These are phyloP conservation scores for Rhizopogon salebrosus DNA, from an alignment of 768 basidiomycete genomes.

Conservation along the genomic window DNA sequence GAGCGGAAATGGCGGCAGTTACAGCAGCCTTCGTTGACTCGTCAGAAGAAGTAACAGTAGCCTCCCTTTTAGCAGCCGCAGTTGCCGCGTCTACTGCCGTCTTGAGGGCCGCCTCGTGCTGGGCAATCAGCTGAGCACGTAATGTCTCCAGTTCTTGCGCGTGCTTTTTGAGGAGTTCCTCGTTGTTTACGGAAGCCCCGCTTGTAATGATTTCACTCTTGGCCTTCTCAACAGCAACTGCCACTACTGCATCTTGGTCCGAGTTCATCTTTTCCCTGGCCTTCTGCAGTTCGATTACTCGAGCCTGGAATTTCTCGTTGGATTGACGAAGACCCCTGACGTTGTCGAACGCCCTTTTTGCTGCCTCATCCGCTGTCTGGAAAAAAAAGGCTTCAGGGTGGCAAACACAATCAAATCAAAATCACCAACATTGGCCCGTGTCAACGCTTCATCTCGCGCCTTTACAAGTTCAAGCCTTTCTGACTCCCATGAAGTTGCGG, in stretches of 20 bases:
- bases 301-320: conserved; percentile 53
- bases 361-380: conserved; percentile 38
- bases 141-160: conserved; percentile 54
- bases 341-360: conserved; percentile 40
- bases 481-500: conserved; percentile 43
- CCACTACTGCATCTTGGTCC: conserved; percentile 44
- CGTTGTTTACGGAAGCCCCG: conserved; percentile 16
- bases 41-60: conserved; percentile 22
- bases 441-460: conserved; percentile 54
- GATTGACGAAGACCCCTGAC: conserved; percentile 33
- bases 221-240: conserved; percentile 53
- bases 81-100: conserved; percentile 46
- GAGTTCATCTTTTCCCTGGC: conserved; percentile 39
- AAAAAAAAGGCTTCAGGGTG: conserved; percentile 1
- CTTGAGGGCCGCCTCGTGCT: conserved; percentile 52
- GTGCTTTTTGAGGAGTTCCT: conserved; percentile 48
- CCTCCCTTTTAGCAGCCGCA: conserved; percentile 33
- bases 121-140: conserved; percentile 44
- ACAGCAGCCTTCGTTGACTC: conserved; percentile 41
- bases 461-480: conserved; percentile 57
- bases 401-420: neutral
- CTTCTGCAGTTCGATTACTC: conserved; percentile 49
- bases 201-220: conserved; percentile 38
- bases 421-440: conserved; percentile 48
- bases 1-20: conserved; percentile 42